Evolutionary conservation across 2,329 filamentous ascomycete species (phyloP).

Genomic region (Colletotrichum tropicicola): DNA sequence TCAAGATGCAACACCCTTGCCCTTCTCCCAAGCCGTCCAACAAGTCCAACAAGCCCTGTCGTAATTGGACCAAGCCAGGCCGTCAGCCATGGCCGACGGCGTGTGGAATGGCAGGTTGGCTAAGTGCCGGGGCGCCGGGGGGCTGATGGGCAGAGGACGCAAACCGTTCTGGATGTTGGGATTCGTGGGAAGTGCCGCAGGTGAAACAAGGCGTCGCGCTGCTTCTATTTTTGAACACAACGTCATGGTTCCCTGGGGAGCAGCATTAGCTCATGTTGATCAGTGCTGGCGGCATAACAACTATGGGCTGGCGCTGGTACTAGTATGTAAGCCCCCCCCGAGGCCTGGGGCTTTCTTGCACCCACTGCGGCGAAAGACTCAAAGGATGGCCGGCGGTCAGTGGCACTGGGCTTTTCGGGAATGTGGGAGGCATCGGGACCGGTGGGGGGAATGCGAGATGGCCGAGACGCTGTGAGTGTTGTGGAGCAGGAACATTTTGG

Average conservation of each 20-base stretch:
- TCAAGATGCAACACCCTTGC: not conserved
- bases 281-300: slow-evolving; percentile 9
- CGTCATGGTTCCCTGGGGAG: slow-evolving; percentile 17
- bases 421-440: slow-evolving; percentile 23
- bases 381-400: too few relatives aligned
- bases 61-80: not conserved
- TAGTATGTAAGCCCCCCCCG: slow-evolving; percentile 8
- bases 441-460: slow-evolving; percentile 7
- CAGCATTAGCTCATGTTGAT: slow-evolving; percentile 11
- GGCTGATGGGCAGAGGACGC: not conserved
- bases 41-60: not conserved
- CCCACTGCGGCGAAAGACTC: not conserved
- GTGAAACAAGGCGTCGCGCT: slow-evolving; percentile 22
- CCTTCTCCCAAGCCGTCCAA: not conserved
- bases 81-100: not conserved
- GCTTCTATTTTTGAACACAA: slow-evolving; percentile 29
- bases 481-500: not conserved
- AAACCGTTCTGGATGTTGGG: not conserved
- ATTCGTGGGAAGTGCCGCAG: slow-evolving; percentile 13
- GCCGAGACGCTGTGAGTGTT: slow-evolving; percentile 4
- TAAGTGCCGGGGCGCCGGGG: slow-evolving; percentile 7
- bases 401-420: too few relatives aligned
- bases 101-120: not conserved
- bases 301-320: not conserved
- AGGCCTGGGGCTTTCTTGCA: not conserved